These are phyloP conservation scores for Boletus eberwhitei DNA, from an alignment of 768 basidiomycete species.

Conservation along the genomic window DNA sequence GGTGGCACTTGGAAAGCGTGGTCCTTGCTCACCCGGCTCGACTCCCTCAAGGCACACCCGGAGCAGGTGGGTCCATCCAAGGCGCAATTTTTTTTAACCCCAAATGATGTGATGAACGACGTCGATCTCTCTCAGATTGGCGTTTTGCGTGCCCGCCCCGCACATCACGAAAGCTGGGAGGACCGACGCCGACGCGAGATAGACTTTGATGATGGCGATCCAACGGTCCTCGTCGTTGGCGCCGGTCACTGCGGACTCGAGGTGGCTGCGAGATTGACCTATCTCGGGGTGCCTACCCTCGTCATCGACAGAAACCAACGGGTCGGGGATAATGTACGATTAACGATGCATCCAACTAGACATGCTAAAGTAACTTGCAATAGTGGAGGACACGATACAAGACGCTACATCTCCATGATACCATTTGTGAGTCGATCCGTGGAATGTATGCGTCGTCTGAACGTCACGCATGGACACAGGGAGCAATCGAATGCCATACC, in stretches of 20 bases:
- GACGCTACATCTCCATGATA: conserved; percentile 50
- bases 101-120: neutral
- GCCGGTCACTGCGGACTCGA: conserved; percentile 66
- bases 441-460: conserved; percentile 1
- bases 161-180: conserved; percentile 51
- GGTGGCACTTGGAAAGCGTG: conserved; percentile 53
- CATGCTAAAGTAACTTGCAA: conserved; percentile 1
- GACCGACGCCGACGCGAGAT: conserved; percentile 38
- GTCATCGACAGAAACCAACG: conserved; percentile 50
- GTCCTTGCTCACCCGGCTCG: conserved; percentile 56
- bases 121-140: conserved; percentile 27
- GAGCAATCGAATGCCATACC: conserved; percentile 53
- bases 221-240: conserved; percentile 60
- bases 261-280: conserved; percentile 58
- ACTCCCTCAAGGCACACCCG: conserved; percentile 49
- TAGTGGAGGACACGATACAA: conserved; percentile 58
- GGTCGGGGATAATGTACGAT: conserved; percentile 44
- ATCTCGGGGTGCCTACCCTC: conserved; percentile 49
- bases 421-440: conserved; percentile 39
- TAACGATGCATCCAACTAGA: neutral
- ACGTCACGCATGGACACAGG: conserved; percentile 29
- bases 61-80: conserved; percentile 34
- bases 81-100: neutral
- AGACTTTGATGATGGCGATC: conserved; percentile 45
- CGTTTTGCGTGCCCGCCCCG: conserved; percentile 35